A percentile compares a stretch with the other conserved stretches of the same genome.
phyloP scores from a whole-genome alignment of 2,329 filamentous ascomycete genomes.

The Sphaerulina vaccinii region DNA sequence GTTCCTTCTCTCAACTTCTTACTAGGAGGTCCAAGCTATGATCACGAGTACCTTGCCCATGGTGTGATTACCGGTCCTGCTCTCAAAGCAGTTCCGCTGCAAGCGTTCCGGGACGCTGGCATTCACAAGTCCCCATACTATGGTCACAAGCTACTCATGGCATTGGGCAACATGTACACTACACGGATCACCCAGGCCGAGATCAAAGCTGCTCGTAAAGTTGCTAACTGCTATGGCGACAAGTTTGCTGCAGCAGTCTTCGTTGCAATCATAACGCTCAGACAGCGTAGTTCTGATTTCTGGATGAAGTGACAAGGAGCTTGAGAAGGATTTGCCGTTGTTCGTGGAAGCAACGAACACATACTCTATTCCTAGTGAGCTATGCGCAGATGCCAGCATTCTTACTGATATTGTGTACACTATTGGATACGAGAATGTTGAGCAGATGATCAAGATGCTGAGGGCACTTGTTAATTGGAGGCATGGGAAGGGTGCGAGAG shows the following conservation, averaged over 20 bases:
- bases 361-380: background rate
- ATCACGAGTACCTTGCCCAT: constrained; percentile 9
- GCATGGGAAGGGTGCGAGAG: constrained; percentile 6
- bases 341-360: background rate
- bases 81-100: constrained; percentile 4
- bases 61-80: constrained; percentile 7
- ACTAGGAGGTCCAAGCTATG: background rate
- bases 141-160: background rate
- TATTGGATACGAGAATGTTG: background rate
- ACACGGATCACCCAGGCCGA: background rate
- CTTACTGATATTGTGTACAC: constrained; percentile 9
- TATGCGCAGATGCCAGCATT: constrained; percentile 5
- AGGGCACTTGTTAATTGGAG: constrained; percentile 9
- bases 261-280: background rate
- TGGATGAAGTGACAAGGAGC: background rate
- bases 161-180: background rate
- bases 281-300: background rate
- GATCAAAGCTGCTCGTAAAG: background rate
- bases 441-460: constrained; percentile 16
- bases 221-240: background rate
- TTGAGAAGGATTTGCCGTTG: background rate
- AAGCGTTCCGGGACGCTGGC: background rate
- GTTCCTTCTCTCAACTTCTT: background rate
- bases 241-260: constrained; percentile 4
- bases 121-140: background rate